phyloP scores from a whole-genome alignment of 805 yeast species.

The Kuraishia ogatae region DNA sequence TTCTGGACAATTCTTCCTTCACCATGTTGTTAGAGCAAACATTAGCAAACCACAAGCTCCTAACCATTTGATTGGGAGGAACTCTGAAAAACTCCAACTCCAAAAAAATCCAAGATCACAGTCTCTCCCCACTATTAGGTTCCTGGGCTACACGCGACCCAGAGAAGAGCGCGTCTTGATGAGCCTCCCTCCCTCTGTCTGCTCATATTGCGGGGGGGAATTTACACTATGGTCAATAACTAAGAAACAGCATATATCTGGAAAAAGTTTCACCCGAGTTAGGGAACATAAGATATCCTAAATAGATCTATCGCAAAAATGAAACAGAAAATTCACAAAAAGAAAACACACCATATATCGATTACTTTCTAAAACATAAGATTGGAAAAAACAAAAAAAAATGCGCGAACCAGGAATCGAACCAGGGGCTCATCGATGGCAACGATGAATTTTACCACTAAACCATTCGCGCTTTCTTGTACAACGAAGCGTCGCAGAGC shows the following conservation, averaged over 20 bases:
- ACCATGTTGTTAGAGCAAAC: neutral
- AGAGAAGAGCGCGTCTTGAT: neutral
- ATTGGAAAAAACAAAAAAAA: neutral
- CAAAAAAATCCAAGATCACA: neutral
- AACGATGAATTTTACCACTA: conserved; percentile 1
- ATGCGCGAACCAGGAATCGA: conserved; percentile 2
- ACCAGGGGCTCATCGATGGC: conserved; percentile 2
- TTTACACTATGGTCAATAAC: neutral
- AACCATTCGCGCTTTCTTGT: neutral
- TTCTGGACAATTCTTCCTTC: neutral
- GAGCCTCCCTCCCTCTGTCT: neutral
- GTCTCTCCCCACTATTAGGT: neutral
- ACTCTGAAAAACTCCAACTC: neutral
- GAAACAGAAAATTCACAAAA: neutral
- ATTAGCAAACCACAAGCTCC: neutral
- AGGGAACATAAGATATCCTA: neutral
- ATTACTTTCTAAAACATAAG: neutral
- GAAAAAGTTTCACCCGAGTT: neutral
- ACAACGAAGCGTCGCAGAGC: neutral
- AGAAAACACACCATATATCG: too few species aligned
- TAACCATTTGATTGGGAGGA: neutral
- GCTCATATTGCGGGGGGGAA: neutral
- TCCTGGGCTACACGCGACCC: neutral
- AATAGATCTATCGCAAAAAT: too few species aligned
- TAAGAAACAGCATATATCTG: too few species aligned